Percentiles rank a stretch among this genome's conserved stretches.
phyloP scores from a whole-genome alignment of 805 yeast species.

The Saturnispora galanensis region DNA sequence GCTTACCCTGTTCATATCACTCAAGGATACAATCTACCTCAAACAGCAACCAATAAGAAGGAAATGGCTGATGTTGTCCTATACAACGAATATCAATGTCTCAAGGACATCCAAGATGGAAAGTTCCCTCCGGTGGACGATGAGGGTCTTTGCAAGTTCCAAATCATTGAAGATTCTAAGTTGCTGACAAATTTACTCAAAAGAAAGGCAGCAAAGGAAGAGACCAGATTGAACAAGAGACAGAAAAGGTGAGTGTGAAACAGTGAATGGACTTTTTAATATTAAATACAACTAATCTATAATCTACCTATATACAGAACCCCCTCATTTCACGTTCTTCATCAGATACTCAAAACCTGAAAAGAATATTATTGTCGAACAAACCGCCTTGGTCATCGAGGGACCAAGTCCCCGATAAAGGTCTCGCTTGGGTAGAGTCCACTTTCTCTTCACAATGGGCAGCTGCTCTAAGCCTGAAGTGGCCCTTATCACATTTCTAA shows the following conservation, averaged over 20 bases:
- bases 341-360: conserved; percentile 60
- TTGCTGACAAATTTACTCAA: conserved; percentile 50
- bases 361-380: conserved; percentile 70
- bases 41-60: conserved; percentile 15
- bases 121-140: conserved; percentile 16
- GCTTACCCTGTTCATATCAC: conserved; percentile 36
- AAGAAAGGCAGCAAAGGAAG: conserved; percentile 29
- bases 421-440: conserved; percentile 33
- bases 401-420: conserved; percentile 75
- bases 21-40: conserved; percentile 15
- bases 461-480: conserved; percentile 37
- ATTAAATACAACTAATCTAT: no score
- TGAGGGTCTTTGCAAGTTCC: conserved; percentile 23
- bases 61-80: conserved; percentile 48
- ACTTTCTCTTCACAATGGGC: conserved; percentile 26
- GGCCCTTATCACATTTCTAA: conserved; percentile 51
- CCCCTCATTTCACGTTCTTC: conserved; percentile 37
- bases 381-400: conserved; percentile 58
- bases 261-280: no score
- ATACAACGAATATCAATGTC: conserved; percentile 44
- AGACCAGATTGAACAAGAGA: conserved; percentile 18
- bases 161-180: conserved; percentile 48
- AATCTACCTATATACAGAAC: not conserved
- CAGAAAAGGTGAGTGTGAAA: conserved; percentile 17
- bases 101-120: conserved; percentile 29